Conservation (phyloP, 768 basidiomycete genomes). For the Podaxis sp. region DNA sequence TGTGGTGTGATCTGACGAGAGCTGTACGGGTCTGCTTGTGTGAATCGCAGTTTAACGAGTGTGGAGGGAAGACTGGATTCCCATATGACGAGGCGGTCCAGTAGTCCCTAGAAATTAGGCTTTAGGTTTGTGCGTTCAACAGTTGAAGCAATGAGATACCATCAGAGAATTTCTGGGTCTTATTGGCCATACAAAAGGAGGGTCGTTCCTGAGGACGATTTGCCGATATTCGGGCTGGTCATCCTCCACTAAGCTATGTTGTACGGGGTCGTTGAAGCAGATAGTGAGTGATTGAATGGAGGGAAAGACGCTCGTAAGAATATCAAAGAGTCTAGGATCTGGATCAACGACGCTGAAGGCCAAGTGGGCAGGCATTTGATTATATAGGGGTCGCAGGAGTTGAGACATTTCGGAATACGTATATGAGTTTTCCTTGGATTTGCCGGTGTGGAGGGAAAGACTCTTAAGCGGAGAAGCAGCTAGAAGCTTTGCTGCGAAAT, state of each 20-base stretch:
- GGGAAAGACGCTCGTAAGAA: conserved; percentile 1
- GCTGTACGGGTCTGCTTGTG: conserved; percentile 12
- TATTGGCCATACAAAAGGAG: conserved; percentile 6
- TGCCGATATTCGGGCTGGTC: not conserved
- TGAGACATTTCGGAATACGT: not conserved
- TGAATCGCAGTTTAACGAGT: conserved; percentile 2
- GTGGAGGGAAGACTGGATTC: conserved; percentile 1
- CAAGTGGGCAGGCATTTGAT: not conserved
- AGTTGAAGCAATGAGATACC: not conserved
- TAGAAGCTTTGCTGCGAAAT: conserved; percentile 5
- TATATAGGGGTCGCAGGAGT: conserved; percentile 4
- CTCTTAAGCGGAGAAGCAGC: not conserved
- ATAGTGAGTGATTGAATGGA: conserved; percentile 5
- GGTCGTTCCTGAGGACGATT: not conserved
- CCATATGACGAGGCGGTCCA: conserved; percentile 9
- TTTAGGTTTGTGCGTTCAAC: not conserved
- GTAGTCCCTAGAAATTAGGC: not conserved
- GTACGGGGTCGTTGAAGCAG: conserved; percentile 8
- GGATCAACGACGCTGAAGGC: conserved; percentile 10
- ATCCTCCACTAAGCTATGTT: not conserved
- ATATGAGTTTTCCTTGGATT: conserved; percentile 7
- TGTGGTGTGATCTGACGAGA: conserved; percentile 6
- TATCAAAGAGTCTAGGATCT: conserved; percentile 4
- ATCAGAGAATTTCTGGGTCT: conserved; percentile 2
- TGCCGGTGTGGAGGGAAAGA: conserved; percentile 11